phyloP scores from a whole-genome alignment of 345 rosid species.

The Excoecaria agallocha region DNA sequence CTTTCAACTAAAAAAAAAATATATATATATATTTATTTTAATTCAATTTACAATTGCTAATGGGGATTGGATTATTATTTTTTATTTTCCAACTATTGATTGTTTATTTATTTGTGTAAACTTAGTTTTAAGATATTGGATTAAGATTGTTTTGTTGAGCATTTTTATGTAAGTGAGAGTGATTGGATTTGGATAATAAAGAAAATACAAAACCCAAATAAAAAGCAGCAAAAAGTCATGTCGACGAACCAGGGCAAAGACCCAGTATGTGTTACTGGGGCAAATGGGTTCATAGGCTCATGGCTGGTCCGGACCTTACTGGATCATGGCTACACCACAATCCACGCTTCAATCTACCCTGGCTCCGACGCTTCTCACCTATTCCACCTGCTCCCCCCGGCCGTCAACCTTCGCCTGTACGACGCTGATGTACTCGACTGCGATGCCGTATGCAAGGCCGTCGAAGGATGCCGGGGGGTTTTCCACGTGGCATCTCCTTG shows the following conservation, averaged over 20 bases:
- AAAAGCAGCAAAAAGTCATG: neutral
- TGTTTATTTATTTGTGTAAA: no score
- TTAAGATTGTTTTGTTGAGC: no score
- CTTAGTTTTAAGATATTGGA: no score
- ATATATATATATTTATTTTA: no score
- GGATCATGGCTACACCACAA: conserved; percentile 48
- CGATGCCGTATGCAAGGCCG: conserved; percentile 49
- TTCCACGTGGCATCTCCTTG: conserved; percentile 94
- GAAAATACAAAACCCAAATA: no score
- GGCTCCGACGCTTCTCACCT: conserved; percentile 62
- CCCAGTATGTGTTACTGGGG: conserved; percentile 77
- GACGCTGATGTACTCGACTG: conserved; percentile 65
- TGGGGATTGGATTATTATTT: no score
- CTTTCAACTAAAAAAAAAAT: no score
- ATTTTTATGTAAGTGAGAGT: no score
- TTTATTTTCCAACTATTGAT: no score
- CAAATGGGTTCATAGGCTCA: conserved; percentile 80
- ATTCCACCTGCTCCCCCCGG: conserved; percentile 37
- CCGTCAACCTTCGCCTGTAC: conserved; percentile 36
- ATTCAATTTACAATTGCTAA: no score
- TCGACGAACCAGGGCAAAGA: conserved; percentile 17
- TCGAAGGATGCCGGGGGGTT: conserved; percentile 68
- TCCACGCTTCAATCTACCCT: conserved; percentile 63
- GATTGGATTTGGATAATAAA: no score
- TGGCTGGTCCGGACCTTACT: conserved; percentile 62